Percentiles rank a stretch among this genome's conserved stretches.
phyloP scores from a whole-genome alignment of 345 rosid genomes.

The Bruguiera gymnorhiza region DNA sequence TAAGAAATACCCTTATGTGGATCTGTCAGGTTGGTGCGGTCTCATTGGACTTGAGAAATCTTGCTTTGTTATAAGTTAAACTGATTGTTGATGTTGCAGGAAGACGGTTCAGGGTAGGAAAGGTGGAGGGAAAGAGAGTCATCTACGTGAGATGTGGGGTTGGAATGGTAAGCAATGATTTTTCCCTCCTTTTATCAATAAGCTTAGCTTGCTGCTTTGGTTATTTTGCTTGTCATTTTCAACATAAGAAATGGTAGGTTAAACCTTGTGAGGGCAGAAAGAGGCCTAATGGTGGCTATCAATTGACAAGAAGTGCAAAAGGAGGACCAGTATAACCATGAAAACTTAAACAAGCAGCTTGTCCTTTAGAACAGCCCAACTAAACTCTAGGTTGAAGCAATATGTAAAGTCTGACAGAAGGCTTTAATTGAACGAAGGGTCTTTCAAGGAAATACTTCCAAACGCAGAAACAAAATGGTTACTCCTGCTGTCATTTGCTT shows the following conservation, averaged over 20 bases:
- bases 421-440: no score
- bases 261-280: no score
- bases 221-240: neutral
- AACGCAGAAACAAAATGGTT: neutral
- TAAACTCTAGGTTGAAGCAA: no score
- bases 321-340: no score
- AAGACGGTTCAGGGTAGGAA: slow-evolving; percentile 42
- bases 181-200: neutral
- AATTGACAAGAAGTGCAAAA: no score
- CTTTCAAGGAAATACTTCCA: no score
- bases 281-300: no score
- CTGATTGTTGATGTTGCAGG: slow-evolving; percentile 24
- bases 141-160: slow-evolving; percentile 55
- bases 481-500: neutral
- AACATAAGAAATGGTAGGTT: neutral
- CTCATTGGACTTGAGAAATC: neutral
- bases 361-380: no score
- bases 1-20: slow-evolving; percentile 30
- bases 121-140: slow-evolving; percentile 40
- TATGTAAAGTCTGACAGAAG: no score
- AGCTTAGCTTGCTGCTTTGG: no score
- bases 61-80: neutral
- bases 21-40: slow-evolving; percentile 40
- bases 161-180: slow-evolving; percentile 37
- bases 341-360: no score